Conservation (phyloP, 2,329 filamentous ascomycete species). For the Fusarium annulatum region DNA sequence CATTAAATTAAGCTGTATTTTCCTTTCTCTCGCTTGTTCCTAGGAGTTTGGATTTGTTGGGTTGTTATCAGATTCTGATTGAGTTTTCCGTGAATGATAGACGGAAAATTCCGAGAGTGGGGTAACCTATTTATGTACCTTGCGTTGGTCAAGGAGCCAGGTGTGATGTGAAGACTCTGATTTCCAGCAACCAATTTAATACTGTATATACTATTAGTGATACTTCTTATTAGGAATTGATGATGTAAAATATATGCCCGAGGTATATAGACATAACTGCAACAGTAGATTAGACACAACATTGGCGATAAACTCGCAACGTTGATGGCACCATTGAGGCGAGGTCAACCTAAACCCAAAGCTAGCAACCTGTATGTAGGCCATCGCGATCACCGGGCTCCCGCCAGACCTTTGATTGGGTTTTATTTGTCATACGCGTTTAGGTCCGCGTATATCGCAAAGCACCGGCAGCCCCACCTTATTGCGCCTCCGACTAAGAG, state of each 20-base stretch:
- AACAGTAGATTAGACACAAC: rapidly evolving
- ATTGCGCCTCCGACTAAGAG: background rate
- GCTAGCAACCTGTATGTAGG: background rate
- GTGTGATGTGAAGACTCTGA: background rate
- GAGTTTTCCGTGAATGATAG: background rate
- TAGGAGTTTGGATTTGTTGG: no score
- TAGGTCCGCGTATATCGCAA: background rate
- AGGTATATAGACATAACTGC: rapidly evolving
- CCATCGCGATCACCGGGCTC: background rate
- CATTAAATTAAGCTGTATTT: background rate
- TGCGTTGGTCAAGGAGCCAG: background rate
- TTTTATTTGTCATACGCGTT: background rate
- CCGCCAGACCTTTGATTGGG: background rate
- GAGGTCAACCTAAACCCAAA: background rate
- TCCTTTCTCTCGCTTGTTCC: background rate
- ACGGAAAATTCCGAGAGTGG: background rate
- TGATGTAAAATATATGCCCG: background rate
- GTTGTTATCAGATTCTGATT: background rate
- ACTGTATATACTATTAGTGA: background rate
- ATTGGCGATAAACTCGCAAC: background rate
- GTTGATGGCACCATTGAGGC: background rate
- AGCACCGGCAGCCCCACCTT: background rate
- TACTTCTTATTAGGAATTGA: background rate
- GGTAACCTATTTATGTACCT: background rate
- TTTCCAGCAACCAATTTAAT: rapidly evolving